phyloP scores from a whole-genome alignment of 495 filamentous ascomycete species.

The Podospora pseudocomata region DNA sequence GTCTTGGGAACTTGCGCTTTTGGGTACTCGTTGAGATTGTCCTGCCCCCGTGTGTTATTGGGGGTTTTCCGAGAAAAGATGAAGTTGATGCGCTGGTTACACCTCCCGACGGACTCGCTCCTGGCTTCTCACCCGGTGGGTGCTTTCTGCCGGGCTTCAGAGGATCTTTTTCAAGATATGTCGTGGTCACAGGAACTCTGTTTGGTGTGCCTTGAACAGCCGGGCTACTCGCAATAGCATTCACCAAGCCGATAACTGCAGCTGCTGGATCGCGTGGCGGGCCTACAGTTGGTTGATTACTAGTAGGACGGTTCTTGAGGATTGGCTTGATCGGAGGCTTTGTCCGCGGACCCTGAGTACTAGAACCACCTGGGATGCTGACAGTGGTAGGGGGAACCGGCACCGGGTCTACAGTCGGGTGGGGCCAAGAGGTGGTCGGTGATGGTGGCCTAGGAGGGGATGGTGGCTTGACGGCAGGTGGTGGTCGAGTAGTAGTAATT shows the following conservation, averaged over 20 bases:
- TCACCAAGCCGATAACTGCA: background rate
- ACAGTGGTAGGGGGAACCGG: no score
- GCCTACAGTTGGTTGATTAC: background rate
- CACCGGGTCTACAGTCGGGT: no score
- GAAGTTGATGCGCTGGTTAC: no score
- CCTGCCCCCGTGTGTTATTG: background rate
- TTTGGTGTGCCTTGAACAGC: background rate
- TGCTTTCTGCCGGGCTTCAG: background rate
- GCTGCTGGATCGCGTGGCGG: background rate
- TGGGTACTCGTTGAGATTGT: background rate
- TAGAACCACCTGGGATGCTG: no score
- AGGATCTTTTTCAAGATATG: background rate
- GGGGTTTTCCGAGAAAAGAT: background rate
- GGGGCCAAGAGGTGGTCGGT: no score
- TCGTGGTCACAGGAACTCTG: background rate
- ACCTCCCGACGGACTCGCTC: background rate
- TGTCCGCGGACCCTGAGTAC: background rate
- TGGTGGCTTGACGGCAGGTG: no score
- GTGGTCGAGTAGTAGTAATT: no score
- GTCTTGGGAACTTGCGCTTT: background rate
- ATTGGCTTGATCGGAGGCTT: background rate
- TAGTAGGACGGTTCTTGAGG: background rate
- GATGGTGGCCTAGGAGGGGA: no score
- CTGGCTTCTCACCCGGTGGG: background rate
- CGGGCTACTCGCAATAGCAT: background rate